Evolutionary conservation across 179 eudicot species (phyloP).

Genomic region (Nepenthes alata): DNA sequence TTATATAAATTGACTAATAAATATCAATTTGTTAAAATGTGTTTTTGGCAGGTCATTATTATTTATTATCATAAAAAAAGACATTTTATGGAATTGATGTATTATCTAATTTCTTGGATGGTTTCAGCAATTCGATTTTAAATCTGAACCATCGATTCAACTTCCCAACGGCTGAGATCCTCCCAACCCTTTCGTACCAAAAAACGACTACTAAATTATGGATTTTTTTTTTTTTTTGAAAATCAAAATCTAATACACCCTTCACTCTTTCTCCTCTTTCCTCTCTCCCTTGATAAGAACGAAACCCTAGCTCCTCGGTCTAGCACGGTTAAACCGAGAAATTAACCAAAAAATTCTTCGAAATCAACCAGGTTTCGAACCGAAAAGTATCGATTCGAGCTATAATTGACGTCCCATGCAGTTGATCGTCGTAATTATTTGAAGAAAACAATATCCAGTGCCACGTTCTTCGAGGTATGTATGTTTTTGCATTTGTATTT

Average conservation of each 20-base stretch:
- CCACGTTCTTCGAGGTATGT: neutral
- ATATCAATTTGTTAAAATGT: no score
- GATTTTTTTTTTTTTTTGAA: neutral
- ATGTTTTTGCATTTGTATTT: conserved; percentile 1
- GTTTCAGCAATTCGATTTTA: no score
- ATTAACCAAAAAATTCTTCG: conserved; percentile 11
- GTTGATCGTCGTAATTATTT: conserved; percentile 13
- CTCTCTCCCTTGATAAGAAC: conserved; percentile 1
- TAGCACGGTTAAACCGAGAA: conserved; percentile 10
- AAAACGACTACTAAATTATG: neutral
- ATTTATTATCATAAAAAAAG: no score
- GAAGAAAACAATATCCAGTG: conserved; percentile 10
- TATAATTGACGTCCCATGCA: conserved; percentile 3
- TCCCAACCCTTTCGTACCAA: no score
- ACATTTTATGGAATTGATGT: no score
- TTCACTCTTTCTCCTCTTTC: neutral
- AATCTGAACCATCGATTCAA: no score
- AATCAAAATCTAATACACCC: conserved; percentile 4
- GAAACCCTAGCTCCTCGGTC: conserved; percentile 31
- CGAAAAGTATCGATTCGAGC: conserved; percentile 7
- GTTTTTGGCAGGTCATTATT: no score
- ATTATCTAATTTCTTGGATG: no score
- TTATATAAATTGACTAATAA: no score
- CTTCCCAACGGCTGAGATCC: no score
- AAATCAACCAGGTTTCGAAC: conserved; percentile 16